Evolutionary conservation across 345 rosid genomes (phyloP).

Genomic region (Toxicodendron radicans): DNA sequence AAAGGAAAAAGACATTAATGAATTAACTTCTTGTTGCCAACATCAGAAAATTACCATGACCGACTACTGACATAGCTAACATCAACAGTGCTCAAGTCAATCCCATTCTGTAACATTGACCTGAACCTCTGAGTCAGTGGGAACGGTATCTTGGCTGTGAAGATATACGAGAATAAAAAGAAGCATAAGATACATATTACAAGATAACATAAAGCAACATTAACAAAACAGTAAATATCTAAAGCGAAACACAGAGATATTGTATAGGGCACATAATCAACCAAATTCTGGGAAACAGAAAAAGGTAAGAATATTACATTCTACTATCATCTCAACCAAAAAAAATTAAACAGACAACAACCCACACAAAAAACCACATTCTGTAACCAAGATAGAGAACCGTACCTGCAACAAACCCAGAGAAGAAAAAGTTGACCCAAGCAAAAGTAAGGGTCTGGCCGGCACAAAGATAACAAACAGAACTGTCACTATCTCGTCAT

Average conservation of each 20-base stretch:
- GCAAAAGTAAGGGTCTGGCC: conserved; percentile 95
- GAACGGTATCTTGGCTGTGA: conserved; percentile 91
- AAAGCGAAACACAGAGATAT: background rate
- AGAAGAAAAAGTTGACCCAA: conserved; percentile 99
- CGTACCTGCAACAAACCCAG: conserved; percentile 98
- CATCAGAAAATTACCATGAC: conserved; percentile 63
- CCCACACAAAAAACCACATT: background rate
- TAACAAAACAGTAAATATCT: background rate
- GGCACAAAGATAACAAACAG: conserved; percentile 22
- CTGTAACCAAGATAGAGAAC: background rate
- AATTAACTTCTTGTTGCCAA: background rate
- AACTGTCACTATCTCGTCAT: conserved; percentile 17
- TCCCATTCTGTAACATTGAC: conserved; percentile 98
- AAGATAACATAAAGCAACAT: background rate
- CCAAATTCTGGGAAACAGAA: background rate
- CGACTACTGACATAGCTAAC: conserved; percentile 99
- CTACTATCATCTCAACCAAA: background rate
- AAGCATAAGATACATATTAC: conserved; percentile 3
- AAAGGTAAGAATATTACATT: conserved; percentile 7
- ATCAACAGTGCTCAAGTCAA: conserved; percentile 97
- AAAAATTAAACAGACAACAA: background rate
- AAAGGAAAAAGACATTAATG: background rate
- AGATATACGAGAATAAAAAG: conserved; percentile 14
- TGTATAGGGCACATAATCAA: background rate
- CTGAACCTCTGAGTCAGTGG: conserved; percentile 98